Base-by-base conservation (phyloP, 176 grass and related monocot species). In the Phoenix roebelenii region DNA sequence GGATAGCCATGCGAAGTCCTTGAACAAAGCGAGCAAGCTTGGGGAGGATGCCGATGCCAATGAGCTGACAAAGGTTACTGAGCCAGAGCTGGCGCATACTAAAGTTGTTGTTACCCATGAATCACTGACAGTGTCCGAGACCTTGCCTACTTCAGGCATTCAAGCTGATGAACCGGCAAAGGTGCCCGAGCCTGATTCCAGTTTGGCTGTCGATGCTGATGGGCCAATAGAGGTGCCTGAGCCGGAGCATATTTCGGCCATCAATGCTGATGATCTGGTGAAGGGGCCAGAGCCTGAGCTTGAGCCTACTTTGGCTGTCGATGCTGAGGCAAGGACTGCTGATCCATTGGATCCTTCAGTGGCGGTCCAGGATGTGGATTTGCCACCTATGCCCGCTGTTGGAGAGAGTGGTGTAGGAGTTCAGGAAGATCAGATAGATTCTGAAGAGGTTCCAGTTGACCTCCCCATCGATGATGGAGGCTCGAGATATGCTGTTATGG, bases 1-100 rank as follows among this genome's bases (percentile, higher is more conserved):
- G 12, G 72, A 17, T 39, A 71, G 35, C 35, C 35, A 73, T 52
- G 65, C 64, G 68, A 79, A 79, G 73, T 58, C 74, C 16, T 83
- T 87, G 9, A 77, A 30, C 18, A 88, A 78, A 66, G 79, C 64
- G 72, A 70, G 58, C 1, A 75, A 76, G 48, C 61, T 22, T 0
- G 69, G 83, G 1, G 69, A 51, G 15, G 79, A 62, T 19, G 69
- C 62, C 18, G 72, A 76, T 52, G 20, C 65, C 0, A 78, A 67
- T 49, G 80, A 82, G 24, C 74, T 0, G 14, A 24, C 58, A 28
- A 59, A 6, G 28, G 28, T 30, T 30, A 30, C 5, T 5, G 28
- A 30, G 35, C 35, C 35, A 12, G 35, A 14, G 35, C 2, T 6
- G 35, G 35, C 1, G 10, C 0, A 44, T 44, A 14, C 2, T 12